Conservation (phyloP, 1,284 basidiomycete species). For the Malassezia caprae region DNA sequence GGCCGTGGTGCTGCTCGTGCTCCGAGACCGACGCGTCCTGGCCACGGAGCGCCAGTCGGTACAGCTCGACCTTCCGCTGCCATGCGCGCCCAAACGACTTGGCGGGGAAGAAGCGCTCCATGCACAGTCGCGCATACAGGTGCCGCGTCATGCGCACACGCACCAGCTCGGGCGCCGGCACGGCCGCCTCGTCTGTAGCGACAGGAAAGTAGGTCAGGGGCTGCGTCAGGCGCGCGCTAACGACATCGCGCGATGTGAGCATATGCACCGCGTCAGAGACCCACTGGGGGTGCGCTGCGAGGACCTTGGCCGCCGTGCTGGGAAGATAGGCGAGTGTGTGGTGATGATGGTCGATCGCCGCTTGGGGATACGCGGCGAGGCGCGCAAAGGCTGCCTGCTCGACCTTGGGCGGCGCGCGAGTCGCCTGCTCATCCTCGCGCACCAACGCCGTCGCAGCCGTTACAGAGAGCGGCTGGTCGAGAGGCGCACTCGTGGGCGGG, state of each 20-base stretch:
- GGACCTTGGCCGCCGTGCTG: slow-evolving; percentile 62
- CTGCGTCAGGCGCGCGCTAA: slow-evolving; percentile 60
- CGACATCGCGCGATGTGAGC: slow-evolving; percentile 21
- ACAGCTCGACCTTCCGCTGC: slow-evolving; percentile 28
- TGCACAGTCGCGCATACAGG: slow-evolving; percentile 72
- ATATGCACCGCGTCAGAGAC: slow-evolving; percentile 9
- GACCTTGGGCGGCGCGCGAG: slow-evolving; percentile 52
- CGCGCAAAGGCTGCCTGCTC: slow-evolving; percentile 23
- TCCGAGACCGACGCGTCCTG: background rate
- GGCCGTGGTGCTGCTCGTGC: slow-evolving; percentile 16
- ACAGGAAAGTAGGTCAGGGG: slow-evolving; percentile 67
- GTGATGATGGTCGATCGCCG: slow-evolving; percentile 53
- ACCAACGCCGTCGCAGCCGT: slow-evolving; percentile 62
- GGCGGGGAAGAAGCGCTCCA: slow-evolving; percentile 84
- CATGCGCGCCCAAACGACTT: slow-evolving; percentile 63
- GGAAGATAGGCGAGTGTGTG: slow-evolving; percentile 70
- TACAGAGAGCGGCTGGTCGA: slow-evolving; percentile 53
- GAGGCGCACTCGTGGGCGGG: slow-evolving; percentile 57
- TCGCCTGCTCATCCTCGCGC: slow-evolving; percentile 54
- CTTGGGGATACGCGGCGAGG: slow-evolving; percentile 54
- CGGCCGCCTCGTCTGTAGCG: background rate
- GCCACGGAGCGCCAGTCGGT: slow-evolving; percentile 15
- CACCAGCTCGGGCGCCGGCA: slow-evolving; percentile 13
- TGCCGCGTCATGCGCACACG: slow-evolving; percentile 28
- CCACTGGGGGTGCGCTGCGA: slow-evolving; percentile 46